phyloP scores from a whole-genome alignment of 2,329 filamentous ascomycete genomes.

The Hawksworthiomyces lignivorus region DNA sequence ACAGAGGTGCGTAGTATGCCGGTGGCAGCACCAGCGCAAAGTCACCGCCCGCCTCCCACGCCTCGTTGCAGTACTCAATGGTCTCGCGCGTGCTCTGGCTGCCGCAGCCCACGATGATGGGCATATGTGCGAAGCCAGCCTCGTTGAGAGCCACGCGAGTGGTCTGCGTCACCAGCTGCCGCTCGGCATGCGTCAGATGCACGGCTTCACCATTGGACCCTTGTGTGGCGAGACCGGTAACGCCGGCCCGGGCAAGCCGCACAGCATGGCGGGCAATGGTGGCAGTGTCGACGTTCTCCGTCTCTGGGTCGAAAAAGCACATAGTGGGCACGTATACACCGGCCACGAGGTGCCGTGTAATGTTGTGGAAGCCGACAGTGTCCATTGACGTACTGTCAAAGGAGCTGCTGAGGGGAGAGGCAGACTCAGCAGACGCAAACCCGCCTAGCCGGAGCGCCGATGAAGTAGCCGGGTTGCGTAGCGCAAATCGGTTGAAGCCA shows the following conservation, averaged over 20 bases:
- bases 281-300: constrained; percentile 58
- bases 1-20: constrained; percentile 64
- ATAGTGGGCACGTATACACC: constrained; percentile 67
- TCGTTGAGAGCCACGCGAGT: constrained; percentile 63
- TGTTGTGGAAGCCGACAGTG: constrained; percentile 11
- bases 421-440: constrained; percentile 22
- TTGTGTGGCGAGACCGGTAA: constrained; percentile 68
- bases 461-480: constrained; percentile 22
- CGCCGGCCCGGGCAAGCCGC: constrained; percentile 64
- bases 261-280: constrained; percentile 55
- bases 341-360: constrained; percentile 28
- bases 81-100: constrained; percentile 67
- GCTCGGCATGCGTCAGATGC: constrained; percentile 64
- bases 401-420: constrained; percentile 34
- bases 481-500: constrained; percentile 29
- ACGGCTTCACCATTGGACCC: constrained; percentile 80
- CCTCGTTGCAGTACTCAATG: constrained; percentile 61
- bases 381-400: constrained; percentile 31
- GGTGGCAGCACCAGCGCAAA: constrained; percentile 71
- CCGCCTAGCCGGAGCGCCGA: constrained; percentile 23
- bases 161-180: constrained; percentile 58
- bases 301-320: constrained; percentile 60
- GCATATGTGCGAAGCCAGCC: constrained; percentile 56
- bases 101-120: constrained; percentile 69
- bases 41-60: constrained; percentile 61